Conservation (phyloP, 2,329 filamentous ascomycete species). For the Verticillium tricorpus region DNA sequence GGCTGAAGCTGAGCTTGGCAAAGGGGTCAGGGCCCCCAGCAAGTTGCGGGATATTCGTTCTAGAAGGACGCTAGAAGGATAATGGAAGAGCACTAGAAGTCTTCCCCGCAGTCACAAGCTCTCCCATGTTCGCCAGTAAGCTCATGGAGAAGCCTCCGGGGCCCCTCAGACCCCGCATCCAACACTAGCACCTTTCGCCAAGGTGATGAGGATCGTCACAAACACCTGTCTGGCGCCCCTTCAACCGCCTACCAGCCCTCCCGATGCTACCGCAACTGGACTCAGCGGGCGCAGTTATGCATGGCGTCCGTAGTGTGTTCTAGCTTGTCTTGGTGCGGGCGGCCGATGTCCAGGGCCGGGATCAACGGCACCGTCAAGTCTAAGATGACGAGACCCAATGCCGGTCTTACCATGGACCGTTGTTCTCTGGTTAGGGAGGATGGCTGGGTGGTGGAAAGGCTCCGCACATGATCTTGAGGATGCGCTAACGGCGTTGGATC, state of each 20-base stretch:
- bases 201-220: not conserved
- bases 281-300: not conserved
- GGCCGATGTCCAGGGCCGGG: not conserved
- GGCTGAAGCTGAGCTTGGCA: not conserved
- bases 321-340: not conserved
- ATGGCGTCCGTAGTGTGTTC: not conserved
- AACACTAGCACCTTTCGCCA: not conserved
- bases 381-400: not conserved
- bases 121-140: not conserved
- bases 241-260: not conserved
- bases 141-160: not conserved
- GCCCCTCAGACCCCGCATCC: not conserved
- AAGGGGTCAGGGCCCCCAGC: not conserved
- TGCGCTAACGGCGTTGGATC: not conserved
- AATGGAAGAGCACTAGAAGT: slow-evolving; percentile 3
- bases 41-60: slow-evolving; percentile 1
- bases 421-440: no score
- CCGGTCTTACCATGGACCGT: no score
- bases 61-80: slow-evolving; percentile 9
- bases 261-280: not conserved
- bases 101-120: not conserved
- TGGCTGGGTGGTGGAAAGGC: not conserved
- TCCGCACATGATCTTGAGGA: no score
- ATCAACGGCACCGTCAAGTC: not conserved
- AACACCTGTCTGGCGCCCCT: not conserved